Evolutionary conservation across 768 basidiomycete genomes (phyloP).

Genomic region (Tricholoma furcatifolium): DNA sequence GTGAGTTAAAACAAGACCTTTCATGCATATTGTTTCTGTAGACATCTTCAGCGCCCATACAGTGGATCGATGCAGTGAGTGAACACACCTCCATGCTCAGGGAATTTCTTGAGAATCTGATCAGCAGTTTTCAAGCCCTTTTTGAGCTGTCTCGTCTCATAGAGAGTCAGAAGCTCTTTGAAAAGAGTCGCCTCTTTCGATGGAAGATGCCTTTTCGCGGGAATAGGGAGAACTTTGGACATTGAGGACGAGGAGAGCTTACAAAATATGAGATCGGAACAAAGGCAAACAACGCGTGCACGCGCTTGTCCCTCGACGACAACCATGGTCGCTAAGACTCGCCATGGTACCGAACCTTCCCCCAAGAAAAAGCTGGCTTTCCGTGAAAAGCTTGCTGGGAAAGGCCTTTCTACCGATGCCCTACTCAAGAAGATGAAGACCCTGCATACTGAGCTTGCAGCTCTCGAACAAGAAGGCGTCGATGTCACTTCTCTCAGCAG

Average conservation of each 20-base stretch:
- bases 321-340: slow-evolving; percentile 74
- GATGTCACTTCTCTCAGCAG: slow-evolving; percentile 69
- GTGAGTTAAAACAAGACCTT: slow-evolving; percentile 83
- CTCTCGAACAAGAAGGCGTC: slow-evolving; percentile 84
- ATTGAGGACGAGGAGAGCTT: slow-evolving; percentile 22
- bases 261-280: slow-evolving; percentile 18
- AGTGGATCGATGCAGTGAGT: not conserved
- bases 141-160: slow-evolving; percentile 87
- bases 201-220: slow-evolving; percentile 60
- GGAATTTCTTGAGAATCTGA: slow-evolving; percentile 91
- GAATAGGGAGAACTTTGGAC: slow-evolving; percentile 34
- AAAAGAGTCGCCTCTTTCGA: slow-evolving; percentile 85
- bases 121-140: slow-evolving; percentile 91
- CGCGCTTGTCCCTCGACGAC: slow-evolving; percentile 19
- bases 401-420: slow-evolving; percentile 76
- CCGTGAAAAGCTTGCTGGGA: slow-evolving; percentile 77
- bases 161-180: slow-evolving; percentile 81
- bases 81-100: slow-evolving; percentile 87
- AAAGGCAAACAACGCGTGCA: slow-evolving; percentile 46
- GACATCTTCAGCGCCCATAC: slow-evolving; percentile 4
- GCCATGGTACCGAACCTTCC: slow-evolving; percentile 50
- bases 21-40: slow-evolving; percentile 94
- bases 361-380: slow-evolving; percentile 69
- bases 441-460: slow-evolving; percentile 74
- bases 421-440: slow-evolving; percentile 84